phyloP scores from a whole-genome alignment of 2,329 filamentous ascomycete species.

The Exophiala bonariae region DNA sequence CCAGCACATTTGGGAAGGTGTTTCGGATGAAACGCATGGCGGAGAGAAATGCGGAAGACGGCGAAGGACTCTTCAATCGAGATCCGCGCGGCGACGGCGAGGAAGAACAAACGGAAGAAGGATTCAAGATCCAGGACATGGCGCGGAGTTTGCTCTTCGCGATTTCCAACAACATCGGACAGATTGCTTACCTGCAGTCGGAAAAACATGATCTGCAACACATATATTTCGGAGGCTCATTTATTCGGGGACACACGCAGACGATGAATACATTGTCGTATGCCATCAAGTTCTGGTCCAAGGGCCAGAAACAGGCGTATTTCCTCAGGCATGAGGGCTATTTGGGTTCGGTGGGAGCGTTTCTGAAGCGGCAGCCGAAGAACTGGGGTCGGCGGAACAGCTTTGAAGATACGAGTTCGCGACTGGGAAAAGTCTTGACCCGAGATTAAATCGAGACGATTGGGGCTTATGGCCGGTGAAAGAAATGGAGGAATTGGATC shows the following conservation, averaged over 20 bases:
- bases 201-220: slow-evolving; percentile 88
- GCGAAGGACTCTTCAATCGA: slow-evolving; percentile 57
- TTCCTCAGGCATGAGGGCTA: slow-evolving; percentile 96
- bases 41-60: slow-evolving; percentile 75
- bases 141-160: slow-evolving; percentile 90
- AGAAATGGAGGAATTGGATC: no score
- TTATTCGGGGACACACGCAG: slow-evolving; percentile 92
- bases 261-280: slow-evolving; percentile 98
- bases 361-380: slow-evolving; percentile 82
- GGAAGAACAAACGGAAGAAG: slow-evolving; percentile 36
- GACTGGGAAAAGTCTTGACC: slow-evolving; percentile 21
- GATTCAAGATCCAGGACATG: slow-evolving; percentile 81
- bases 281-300: slow-evolving; percentile 96
- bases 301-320: slow-evolving; percentile 90
- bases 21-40: slow-evolving; percentile 88
- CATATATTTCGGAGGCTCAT: slow-evolving; percentile 97
- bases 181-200: slow-evolving; percentile 95
- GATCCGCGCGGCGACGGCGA: slow-evolving; percentile 36
- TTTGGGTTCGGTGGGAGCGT: slow-evolving; percentile 88
- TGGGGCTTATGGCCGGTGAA: no score
- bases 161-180: slow-evolving; percentile 62
- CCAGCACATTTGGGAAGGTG: slow-evolving; percentile 94
- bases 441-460: slow-evolving; percentile 16
- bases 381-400: slow-evolving; percentile 89
- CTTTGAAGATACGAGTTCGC: slow-evolving; percentile 54